These are phyloP conservation scores for Gaertneriomyces semiglobifer DNA, from an alignment of 192 early-diverging fungal genomes.

Conservation along the genomic window DNA sequence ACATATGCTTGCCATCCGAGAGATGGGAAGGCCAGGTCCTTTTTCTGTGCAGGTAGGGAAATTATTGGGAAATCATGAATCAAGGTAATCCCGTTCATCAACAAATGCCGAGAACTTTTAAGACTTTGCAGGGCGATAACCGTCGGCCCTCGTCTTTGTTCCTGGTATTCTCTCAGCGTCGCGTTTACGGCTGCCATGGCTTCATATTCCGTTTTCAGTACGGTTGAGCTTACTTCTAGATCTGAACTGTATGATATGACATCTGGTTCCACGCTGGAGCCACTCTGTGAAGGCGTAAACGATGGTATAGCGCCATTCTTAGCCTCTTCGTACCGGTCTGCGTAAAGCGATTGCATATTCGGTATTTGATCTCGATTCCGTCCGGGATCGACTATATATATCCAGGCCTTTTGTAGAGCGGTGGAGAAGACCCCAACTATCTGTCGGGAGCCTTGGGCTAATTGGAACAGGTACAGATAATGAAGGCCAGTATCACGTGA, in stretches of 20 bases:
- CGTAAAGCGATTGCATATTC: constrained; percentile 66
- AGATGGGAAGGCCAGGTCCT: constrained; percentile 69
- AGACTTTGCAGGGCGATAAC: constrained; percentile 75
- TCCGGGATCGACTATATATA: constrained; percentile 74
- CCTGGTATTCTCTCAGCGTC: constrained; percentile 59
- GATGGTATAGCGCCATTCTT: constrained; percentile 9
- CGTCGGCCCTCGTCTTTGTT: constrained; percentile 59
- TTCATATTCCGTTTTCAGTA: constrained; percentile 47
- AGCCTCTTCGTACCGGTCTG: constrained; percentile 39
- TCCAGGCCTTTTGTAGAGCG: constrained; percentile 44
- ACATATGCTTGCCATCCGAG: constrained; percentile 81
- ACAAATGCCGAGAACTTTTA: constrained; percentile 42
- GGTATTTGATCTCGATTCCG: constrained; percentile 65
- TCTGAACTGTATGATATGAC: constrained; percentile 50
- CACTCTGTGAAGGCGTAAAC: constrained; percentile 21
- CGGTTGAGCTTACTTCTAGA: constrained; percentile 51
- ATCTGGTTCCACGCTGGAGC: constrained; percentile 6
- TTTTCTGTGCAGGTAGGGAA: constrained; percentile 63
- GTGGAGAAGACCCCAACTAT: constrained; percentile 73
- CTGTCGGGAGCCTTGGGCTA: constrained; percentile 48
- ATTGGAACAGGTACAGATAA: constrained; percentile 80
- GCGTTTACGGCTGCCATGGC: constrained; percentile 58
- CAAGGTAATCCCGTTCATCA: constrained; percentile 41
- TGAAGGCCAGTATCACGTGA: constrained; percentile 37
- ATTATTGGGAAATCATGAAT: constrained; percentile 71